Evolutionary conservation across 768 basidiomycete species (phyloP).

Genomic region (Pulveroboletus sp.): DNA sequence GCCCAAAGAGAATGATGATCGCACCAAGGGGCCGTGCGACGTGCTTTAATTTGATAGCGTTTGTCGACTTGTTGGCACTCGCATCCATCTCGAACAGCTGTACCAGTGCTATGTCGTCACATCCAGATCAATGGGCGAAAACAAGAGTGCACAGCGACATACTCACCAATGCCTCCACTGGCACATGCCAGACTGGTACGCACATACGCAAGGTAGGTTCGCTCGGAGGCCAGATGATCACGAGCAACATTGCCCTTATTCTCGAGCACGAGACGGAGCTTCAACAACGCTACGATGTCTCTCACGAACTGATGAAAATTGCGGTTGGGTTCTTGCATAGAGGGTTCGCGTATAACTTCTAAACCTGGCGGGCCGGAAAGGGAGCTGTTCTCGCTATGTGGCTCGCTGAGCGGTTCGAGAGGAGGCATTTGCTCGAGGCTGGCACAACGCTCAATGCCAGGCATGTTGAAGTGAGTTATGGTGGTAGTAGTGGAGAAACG

Average conservation of each 20-base stretch:
- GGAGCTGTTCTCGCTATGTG: slow-evolving; percentile 8
- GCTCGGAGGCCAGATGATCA: slow-evolving; percentile 62
- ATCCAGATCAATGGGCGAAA: background rate
- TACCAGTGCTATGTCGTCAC: slow-evolving; percentile 40
- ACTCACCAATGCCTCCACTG: slow-evolving; percentile 58
- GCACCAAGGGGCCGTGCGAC: slow-evolving; percentile 54
- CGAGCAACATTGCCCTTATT: slow-evolving; percentile 64
- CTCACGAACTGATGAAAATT: background rate
- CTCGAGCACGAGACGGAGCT: slow-evolving; percentile 41
- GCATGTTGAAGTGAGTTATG: slow-evolving; percentile 7
- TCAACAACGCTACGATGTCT: slow-evolving; percentile 5
- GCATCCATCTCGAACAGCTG: slow-evolving; percentile 46
- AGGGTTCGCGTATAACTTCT: too few relatives aligned
- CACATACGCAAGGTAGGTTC: slow-evolving; percentile 63
- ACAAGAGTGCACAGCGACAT: background rate
- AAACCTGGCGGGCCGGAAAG: background rate
- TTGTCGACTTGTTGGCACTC: slow-evolving; percentile 6
- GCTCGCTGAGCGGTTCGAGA: slow-evolving; percentile 20
- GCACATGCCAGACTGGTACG: slow-evolving; percentile 61
- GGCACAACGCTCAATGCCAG: slow-evolving; percentile 2
- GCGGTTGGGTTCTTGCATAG: background rate
- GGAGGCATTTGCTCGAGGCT: slow-evolving; percentile 16
- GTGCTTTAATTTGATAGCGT: slow-evolving; percentile 12
- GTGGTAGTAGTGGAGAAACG: background rate
- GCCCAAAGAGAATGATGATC: slow-evolving; percentile 43